These are phyloP conservation scores for Leccinum barrowsii DNA, from an alignment of 768 basidiomycete species.

Conservation along the genomic window DNA sequence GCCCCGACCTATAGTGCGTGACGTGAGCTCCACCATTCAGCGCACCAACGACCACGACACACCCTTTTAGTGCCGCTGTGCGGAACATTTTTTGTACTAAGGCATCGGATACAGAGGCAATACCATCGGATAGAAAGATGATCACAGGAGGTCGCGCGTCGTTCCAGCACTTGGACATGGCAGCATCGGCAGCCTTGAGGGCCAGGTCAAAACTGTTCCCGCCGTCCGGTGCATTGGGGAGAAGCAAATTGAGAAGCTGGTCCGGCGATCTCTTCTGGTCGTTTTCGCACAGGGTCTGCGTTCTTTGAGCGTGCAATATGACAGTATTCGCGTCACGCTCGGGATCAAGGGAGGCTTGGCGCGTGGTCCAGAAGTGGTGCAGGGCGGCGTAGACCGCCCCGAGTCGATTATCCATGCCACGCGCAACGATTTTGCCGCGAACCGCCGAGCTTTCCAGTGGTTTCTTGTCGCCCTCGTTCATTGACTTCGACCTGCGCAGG, in stretches of 20 bases:
- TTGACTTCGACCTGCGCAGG: constrained; percentile 47
- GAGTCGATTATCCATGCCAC: constrained; percentile 40
- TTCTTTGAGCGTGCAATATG: constrained; percentile 39
- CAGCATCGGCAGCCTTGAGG: constrained; percentile 31
- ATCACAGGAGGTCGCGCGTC: constrained; percentile 45
- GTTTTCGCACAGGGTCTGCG: constrained; percentile 34
- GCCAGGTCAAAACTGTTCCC: constrained; percentile 46
- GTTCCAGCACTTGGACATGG: constrained; percentile 45
- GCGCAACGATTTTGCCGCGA: constrained; percentile 5
- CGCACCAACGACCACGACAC: background rate
- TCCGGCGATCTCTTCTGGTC: constrained; percentile 43
- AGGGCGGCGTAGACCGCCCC: constrained; percentile 56
- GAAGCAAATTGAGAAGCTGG: constrained; percentile 39
- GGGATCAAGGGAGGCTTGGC: constrained; percentile 34
- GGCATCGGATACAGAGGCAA: constrained; percentile 35
- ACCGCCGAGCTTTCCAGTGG: constrained; percentile 41
- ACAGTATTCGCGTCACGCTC: constrained; percentile 55
- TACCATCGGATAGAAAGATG: constrained; percentile 57
- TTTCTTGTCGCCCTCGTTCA: constrained; percentile 50
- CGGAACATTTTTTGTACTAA: constrained; percentile 37
- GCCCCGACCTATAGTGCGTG: constrained; percentile 38
- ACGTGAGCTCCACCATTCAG: background rate
- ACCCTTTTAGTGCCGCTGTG: constrained; percentile 32
- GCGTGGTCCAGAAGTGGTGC: constrained; percentile 50
- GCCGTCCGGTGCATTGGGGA: constrained; percentile 32